Evolutionary conservation across 805 yeast species (phyloP).

Genomic region (Clavispora phyllophila): DNA sequence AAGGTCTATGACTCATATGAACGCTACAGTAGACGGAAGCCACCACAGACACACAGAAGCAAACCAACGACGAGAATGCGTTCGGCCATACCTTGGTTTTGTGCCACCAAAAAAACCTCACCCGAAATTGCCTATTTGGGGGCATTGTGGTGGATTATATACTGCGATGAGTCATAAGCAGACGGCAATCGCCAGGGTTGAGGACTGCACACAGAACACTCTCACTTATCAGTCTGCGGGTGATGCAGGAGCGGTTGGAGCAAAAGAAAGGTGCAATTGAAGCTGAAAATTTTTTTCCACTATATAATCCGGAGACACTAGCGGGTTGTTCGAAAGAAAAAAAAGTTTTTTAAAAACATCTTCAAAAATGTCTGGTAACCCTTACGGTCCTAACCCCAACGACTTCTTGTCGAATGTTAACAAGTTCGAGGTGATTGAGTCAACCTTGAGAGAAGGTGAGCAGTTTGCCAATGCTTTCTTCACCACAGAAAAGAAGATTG

Average conservation of each 20-base stretch:
- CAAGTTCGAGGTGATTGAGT: constrained; percentile 50
- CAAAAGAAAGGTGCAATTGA: constrained; percentile 6
- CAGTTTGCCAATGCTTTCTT: constrained; percentile 61
- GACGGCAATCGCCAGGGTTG: constrained; percentile 10
- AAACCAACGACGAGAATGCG: too few species aligned
- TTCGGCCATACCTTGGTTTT: background rate
- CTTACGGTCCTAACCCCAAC: constrained; percentile 56
- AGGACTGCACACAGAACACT: constrained; percentile 5
- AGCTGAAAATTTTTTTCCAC: constrained; percentile 13
- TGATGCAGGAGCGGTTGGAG: constrained; percentile 12
- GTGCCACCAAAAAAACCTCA: background rate
- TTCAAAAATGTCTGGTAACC: constrained; percentile 33
- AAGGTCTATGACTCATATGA: background rate
- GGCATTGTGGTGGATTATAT: background rate
- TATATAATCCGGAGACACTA: constrained; percentile 4
- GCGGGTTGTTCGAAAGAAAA: background rate
- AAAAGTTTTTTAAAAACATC: background rate
- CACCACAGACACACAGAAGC: background rate
- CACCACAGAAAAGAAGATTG: constrained; percentile 50
- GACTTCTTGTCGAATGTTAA: constrained; percentile 52
- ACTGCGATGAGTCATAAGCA: constrained; percentile 9
- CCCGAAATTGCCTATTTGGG: background rate
- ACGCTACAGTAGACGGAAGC: background rate
- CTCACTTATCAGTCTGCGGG: constrained; percentile 15
- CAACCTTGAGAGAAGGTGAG: constrained; percentile 60